A percentile compares a stretch with the other conserved stretches of the same genome.
Conservation (phyloP, 352 stramenopile species). For the Aphanomyces euteiches region DNA sequence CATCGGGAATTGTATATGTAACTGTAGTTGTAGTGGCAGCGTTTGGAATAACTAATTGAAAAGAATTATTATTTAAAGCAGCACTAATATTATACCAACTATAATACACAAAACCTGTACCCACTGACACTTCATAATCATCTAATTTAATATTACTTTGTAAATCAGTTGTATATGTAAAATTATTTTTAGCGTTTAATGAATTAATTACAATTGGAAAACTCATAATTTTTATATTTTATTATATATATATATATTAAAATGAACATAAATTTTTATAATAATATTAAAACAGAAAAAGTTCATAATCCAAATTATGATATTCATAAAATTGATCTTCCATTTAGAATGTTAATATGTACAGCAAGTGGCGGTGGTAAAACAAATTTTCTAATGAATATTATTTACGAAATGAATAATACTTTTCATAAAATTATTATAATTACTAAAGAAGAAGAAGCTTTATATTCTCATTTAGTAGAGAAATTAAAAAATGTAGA, state of each 20-base stretch:
- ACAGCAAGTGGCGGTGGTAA: neutral
- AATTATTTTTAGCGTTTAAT: neutral
- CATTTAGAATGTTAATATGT: neutral
- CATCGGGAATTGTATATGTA: too few relatives aligned
- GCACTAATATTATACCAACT: too few relatives aligned
- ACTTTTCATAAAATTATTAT: neutral
- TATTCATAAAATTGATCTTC: slow-evolving; percentile 2
- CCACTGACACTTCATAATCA: too few relatives aligned
- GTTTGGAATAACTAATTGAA: too few relatives aligned
- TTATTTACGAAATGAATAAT: slow-evolving; percentile 14
- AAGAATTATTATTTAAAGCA: too few relatives aligned
- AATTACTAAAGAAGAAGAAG: neutral
- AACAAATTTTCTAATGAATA: slow-evolving; percentile 23
- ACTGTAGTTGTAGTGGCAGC: too few relatives aligned
- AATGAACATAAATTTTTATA: slow-evolving; percentile 1
- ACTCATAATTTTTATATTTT: slow-evolving; percentile 10
- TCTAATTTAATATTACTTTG: too few relatives aligned
- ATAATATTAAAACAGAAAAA: slow-evolving; percentile 8
- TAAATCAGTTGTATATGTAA: neutral
- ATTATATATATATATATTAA: slow-evolving; percentile 25
- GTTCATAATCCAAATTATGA: slow-evolving; percentile 10
- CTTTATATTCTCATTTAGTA: neutral
- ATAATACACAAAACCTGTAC: too few relatives aligned
- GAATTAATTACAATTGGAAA: neutral
- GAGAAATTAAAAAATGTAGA: neutral